phyloP scores from a whole-genome alignment of 2,329 filamentous ascomycete genomes.

The Paecilomyces sp. region DNA sequence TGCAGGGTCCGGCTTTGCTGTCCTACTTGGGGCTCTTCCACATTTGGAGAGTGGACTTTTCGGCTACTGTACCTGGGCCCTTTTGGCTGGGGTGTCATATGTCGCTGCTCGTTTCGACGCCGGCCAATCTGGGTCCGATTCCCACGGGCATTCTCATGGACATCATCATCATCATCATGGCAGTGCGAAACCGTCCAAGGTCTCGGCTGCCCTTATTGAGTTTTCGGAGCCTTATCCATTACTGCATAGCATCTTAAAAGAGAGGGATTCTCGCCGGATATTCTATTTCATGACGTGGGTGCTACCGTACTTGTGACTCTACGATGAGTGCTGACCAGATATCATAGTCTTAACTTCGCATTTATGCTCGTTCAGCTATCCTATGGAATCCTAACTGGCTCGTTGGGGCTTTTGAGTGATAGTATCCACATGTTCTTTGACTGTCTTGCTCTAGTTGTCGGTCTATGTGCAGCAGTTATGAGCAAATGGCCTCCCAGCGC shows the following conservation, averaged over 20 bases:
- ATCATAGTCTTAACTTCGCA: constrained; percentile 70
- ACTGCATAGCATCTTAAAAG: constrained; percentile 75
- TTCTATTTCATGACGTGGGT: constrained; percentile 92
- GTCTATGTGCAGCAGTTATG: constrained; percentile 84
- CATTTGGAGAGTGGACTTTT: constrained; percentile 17
- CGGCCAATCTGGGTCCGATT: constrained; percentile 20
- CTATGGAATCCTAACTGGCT: constrained; percentile 90
- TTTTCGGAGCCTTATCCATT: constrained; percentile 66
- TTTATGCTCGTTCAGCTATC: constrained; percentile 95
- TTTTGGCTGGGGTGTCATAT: constrained; percentile 22
- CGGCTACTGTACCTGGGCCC: constrained; percentile 18
- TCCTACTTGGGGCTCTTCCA: constrained; percentile 22
- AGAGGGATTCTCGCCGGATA: constrained; percentile 88
- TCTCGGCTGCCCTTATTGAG: constrained; percentile 68
- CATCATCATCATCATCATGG: constrained; percentile 29
- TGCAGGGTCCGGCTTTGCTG: constrained; percentile 17
- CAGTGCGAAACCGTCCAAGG: constrained; percentile 49
- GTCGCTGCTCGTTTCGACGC: constrained; percentile 27
- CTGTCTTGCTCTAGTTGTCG: constrained; percentile 84
- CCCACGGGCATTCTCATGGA: constrained; percentile 23
- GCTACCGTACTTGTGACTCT: neutral
- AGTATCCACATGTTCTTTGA: constrained; percentile 99
- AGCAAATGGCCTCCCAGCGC: constrained; percentile 92
- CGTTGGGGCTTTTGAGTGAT: constrained; percentile 88
- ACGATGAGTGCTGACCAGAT: constrained; percentile 10